phyloP scores from a whole-genome alignment of 495 filamentous ascomycete species.

The Coniosporium apollinis region DNA sequence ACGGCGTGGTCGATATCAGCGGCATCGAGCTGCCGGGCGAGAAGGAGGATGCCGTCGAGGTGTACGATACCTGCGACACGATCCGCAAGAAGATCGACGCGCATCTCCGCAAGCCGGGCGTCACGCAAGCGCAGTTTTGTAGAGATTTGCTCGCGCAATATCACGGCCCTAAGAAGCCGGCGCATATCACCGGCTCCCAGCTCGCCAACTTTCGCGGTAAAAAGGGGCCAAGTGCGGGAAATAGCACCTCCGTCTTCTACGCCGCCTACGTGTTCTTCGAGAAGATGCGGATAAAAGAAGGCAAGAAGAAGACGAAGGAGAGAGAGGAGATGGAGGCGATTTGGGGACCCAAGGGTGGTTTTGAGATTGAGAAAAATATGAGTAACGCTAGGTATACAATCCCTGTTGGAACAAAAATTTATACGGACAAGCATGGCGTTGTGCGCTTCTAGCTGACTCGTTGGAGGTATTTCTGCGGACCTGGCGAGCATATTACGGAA shows the following conservation, averaged over 20 bases:
- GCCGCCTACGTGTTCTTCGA: constrained; percentile 41
- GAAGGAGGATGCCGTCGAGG: constrained; percentile 21
- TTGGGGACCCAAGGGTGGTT: constrained; percentile 16
- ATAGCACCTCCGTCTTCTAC: constrained; percentile 30
- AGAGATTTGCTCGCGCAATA: constrained; percentile 27
- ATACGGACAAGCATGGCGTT: too few species aligned
- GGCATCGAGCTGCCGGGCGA: constrained; percentile 7
- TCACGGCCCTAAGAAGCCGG: constrained; percentile 9
- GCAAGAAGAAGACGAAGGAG: constrained; percentile 36
- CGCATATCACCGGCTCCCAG: constrained; percentile 21
- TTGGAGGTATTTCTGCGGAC: too few species aligned
- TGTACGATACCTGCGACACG: constrained; percentile 42
- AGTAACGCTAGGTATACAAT: too few species aligned
- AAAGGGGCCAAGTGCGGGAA: constrained; percentile 30
- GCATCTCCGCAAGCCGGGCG: constrained; percentile 28
- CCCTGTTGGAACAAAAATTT: too few species aligned
- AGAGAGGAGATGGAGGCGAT: constrained; percentile 35
- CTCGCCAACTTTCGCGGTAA: constrained; percentile 32
- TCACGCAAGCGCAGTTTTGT: constrained; percentile 36
- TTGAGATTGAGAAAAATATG: constrained; percentile 1
- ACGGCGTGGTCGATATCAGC: constrained; percentile 2
- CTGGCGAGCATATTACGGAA: too few species aligned
- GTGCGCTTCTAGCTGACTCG: too few species aligned
- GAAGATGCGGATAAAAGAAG: constrained; percentile 38
- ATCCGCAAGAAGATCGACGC: constrained; percentile 37